Evolutionary conservation across 148 eudicot species (phyloP), one percentile per base, ranked within the genome.

Genomic region (Heliosperma pusillum): DNA sequence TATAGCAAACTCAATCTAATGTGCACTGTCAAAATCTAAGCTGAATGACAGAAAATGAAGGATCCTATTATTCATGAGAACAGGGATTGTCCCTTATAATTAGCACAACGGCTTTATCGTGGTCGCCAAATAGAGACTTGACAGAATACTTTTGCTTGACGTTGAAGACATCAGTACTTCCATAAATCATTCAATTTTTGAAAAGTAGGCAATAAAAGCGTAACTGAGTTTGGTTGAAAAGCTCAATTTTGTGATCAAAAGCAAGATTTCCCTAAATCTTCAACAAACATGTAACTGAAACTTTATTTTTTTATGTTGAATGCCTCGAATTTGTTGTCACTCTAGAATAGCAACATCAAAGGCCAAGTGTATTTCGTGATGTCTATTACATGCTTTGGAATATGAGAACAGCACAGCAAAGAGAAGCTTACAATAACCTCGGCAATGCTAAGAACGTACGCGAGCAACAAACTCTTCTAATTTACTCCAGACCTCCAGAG

Each of bases 401-500:
- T 30, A 47, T 40, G 60, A 13, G n/a, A 12, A 26, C 69, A 64
- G 70, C 58, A 76, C 19, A 25, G 25, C 30, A 10, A 64, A 65
- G 61, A 56, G 66, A 75, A 70, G 60, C 76, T 77, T 70, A 47
- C 76, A 75, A 26, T 55, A 69, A 50, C 7, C 27, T 36, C 21
- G 40, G 19, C 19, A 64, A 70, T 57, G 78, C 82, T 89, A 92
- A 80, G 86, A 84, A 64, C 83, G 93, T 57, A 93, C 89, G 13
- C 93, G 88, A 67, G 98, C 88, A 72, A 89, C 84, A 69, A 91
- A 91, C 62, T 90, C 89, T 87, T 93, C 98, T 65, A 93, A 81
- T 76, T 80, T 89, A 66, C 90, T 93, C 98, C 98, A 93, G 47
- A 93, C 97, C 77, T 93, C 97, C 63, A 93, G 89, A 21, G 97